phyloP scores from a whole-genome alignment of 352 stramenopile species.

The Discostella stelligera region DNA sequence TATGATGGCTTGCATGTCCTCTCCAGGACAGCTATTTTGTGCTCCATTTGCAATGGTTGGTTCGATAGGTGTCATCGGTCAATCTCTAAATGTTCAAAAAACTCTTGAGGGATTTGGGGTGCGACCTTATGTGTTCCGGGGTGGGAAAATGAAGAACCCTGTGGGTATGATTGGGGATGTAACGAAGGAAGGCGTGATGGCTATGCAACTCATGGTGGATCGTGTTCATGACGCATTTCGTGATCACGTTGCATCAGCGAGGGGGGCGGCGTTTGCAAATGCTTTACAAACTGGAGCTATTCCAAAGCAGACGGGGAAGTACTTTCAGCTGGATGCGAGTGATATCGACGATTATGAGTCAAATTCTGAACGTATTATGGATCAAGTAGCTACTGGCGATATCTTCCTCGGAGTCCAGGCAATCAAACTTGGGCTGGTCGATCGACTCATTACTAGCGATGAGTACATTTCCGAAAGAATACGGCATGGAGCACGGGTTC shows the following conservation, averaged over 20 bases:
- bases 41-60: slow-evolving; percentile 79
- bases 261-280: slow-evolving; percentile 47
- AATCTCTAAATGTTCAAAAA: slow-evolving; percentile 72
- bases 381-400: slow-evolving; percentile 66
- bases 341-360: not conserved
- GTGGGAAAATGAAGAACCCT: slow-evolving; percentile 73
- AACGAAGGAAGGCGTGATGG: slow-evolving; percentile 61
- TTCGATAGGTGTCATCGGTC: slow-evolving; percentile 75
- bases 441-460: slow-evolving; percentile 74
- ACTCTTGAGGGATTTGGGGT: slow-evolving; percentile 63
- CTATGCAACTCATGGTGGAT: slow-evolving; percentile 73
- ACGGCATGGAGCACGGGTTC: slow-evolving; percentile 47
- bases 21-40: slow-evolving; percentile 54
- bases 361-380: slow-evolving; percentile 36
- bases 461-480: slow-evolving; percentile 77
- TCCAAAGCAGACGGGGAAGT: slow-evolving; percentile 8
- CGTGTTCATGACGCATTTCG: slow-evolving; percentile 72
- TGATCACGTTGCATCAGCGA: slow-evolving; percentile 56
- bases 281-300: slow-evolving; percentile 7
- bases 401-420: slow-evolving; percentile 71
- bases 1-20: slow-evolving; percentile 57
- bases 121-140: slow-evolving; percentile 64
- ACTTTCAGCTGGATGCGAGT: slow-evolving; percentile 20
- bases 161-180: slow-evolving; percentile 70
- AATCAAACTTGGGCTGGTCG: slow-evolving; percentile 61